Percentiles rank a stretch among this genome's conserved stretches.
phyloP scores from a whole-genome alignment of 208 protist species.

The Leishmania turanica region DNA sequence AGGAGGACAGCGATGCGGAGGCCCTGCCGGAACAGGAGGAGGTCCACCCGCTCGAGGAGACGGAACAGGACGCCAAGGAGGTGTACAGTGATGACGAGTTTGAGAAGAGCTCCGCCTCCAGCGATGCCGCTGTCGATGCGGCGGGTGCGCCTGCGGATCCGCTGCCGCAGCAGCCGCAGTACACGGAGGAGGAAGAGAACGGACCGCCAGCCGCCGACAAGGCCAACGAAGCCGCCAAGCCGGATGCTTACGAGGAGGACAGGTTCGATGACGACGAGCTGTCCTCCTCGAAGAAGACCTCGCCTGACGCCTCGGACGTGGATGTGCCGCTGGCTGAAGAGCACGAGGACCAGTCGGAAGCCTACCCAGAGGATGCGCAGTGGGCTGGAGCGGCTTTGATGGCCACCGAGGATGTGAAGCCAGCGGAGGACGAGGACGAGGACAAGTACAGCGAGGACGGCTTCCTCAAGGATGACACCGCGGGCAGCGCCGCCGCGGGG shows the following conservation, averaged over 20 bases:
- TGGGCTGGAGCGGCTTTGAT: too few species aligned
- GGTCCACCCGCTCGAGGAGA: neutral
- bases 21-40: neutral
- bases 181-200: constrained; percentile 1
- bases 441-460: constrained; percentile 10
- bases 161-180: neutral
- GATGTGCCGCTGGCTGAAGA: neutral
- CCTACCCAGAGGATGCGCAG: neutral
- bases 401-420: neutral
- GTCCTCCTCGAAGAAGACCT: neutral
- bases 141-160: neutral
- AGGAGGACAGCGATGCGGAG: neutral
- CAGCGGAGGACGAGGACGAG: neutral
- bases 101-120: neutral
- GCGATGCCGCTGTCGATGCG: neutral
- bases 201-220: neutral
- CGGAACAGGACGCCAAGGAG: constrained; percentile 18
- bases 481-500: neutral
- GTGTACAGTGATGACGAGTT: constrained; percentile 1
- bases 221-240: neutral
- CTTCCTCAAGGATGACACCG: constrained; percentile 8
- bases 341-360: neutral
- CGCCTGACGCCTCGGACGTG: neutral
- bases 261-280: constrained; percentile 12
- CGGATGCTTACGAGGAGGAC: constrained; percentile 16